A percentile compares a stretch with the other conserved stretches of the same genome.
Conservation (phyloP, 2,329 filamentous ascomycete species). For the Coniella vitis region DNA sequence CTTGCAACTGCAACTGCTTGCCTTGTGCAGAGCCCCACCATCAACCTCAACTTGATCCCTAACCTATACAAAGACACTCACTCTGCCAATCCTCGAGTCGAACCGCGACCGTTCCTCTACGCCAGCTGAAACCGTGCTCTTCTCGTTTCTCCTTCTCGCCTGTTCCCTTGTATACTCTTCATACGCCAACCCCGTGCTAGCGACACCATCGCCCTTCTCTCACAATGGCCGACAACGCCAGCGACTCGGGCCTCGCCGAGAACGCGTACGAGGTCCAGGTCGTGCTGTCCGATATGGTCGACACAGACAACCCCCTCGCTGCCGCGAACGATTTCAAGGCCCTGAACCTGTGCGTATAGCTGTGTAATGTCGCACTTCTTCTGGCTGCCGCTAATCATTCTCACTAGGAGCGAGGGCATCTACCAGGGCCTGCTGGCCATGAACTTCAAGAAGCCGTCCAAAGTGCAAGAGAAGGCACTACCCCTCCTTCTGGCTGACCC, state of each 20-base stretch:
- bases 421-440: slow-evolving; percentile 71
- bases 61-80: background rate
- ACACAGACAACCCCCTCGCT: slow-evolving; percentile 80
- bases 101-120: too few relatives aligned
- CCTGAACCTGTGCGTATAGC: slow-evolving; percentile 64
- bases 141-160: background rate
- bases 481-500: slow-evolving; percentile 82
- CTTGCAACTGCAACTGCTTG: too few relatives aligned
- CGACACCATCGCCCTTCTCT: background rate
- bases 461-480: slow-evolving; percentile 93
- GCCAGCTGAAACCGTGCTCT: background rate
- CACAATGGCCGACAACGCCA: slow-evolving; percentile 19
- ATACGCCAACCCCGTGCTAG: slow-evolving; percentile 10
- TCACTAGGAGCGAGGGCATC: slow-evolving; percentile 49
- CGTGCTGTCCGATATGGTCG: slow-evolving; percentile 84
- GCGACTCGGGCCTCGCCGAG: slow-evolving; percentile 55
- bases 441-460: slow-evolving; percentile 91
- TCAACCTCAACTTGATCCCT: background rate
- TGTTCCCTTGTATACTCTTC: too few relatives aligned
- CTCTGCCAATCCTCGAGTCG: too few relatives aligned
- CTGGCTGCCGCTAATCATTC: slow-evolving; percentile 16
- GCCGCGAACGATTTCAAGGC: slow-evolving; percentile 80
- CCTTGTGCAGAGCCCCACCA: background rate
- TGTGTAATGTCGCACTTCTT: background rate
- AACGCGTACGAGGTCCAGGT: slow-evolving; percentile 85